Evolutionary conservation across 495 filamentous ascomycete genomes (phyloP).

Genomic region (Oleoguttula mirabilis): DNA sequence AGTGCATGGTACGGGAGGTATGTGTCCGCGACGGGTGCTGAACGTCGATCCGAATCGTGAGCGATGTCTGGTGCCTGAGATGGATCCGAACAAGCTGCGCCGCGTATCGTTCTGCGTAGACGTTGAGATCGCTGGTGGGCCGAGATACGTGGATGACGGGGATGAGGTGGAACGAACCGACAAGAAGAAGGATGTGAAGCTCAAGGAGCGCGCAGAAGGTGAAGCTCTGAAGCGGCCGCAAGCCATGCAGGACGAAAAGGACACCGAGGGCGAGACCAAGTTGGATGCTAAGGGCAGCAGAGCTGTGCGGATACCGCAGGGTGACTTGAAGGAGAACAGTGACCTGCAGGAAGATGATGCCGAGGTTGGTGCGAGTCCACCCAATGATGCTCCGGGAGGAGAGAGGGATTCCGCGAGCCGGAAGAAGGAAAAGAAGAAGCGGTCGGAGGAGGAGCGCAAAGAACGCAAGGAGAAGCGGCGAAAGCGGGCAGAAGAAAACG

Average conservation of each 20-base stretch:
- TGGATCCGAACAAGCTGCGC: constrained; percentile 69
- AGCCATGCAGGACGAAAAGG: constrained; percentile 43
- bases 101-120: constrained; percentile 92
- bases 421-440: constrained; percentile 87
- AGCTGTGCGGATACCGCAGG: neutral
- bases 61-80: constrained; percentile 62
- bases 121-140: constrained; percentile 80
- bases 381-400: constrained; percentile 14
- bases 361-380: neutral
- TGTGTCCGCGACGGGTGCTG: constrained; percentile 65
- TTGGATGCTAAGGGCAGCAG: constrained; percentile 27
- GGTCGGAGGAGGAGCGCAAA: constrained; percentile 75
- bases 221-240: constrained; percentile 54
- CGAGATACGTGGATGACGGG: constrained; percentile 41
- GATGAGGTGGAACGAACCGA: constrained; percentile 31
- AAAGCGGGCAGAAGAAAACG: constrained; percentile 68
- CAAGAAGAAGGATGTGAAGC: constrained; percentile 51
- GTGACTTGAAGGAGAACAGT: constrained; percentile 2
- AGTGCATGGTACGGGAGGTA: constrained; percentile 34
- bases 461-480: constrained; percentile 75
- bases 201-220: constrained; percentile 57
- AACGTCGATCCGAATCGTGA: constrained; percentile 75
- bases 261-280: constrained; percentile 34
- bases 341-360: constrained; percentile 7
- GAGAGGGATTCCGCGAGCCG: constrained; percentile 35